Evolutionary conservation across 768 basidiomycete genomes (phyloP), one percentile per base, ranked within the genome.

Genomic region (Calocybe indica): DNA sequence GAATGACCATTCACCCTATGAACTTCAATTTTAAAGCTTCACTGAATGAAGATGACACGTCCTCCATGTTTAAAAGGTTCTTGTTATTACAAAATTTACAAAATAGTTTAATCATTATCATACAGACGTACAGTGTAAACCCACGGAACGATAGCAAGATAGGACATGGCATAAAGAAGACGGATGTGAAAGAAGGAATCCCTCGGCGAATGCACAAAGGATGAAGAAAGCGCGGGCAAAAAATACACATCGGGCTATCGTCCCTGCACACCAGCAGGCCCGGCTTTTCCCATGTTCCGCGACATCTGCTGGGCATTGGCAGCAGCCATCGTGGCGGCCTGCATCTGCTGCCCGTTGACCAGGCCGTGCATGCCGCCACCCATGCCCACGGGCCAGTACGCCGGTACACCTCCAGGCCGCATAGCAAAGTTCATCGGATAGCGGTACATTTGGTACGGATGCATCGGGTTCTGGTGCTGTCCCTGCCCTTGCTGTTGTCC

Each of bases 361-460:
- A 22, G 22, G 4, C 22, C 22, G 22, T 22, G 22, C 22, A 22
- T 22, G 22, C 22, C 22, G 2, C 22, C 22, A 22, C 22, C 22
- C 22, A 22, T 38, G 34, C 38, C 46, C 36, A 47, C 11, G 34
- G 47, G 13, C 41, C 46, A 37, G 43, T 45, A 29, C 42, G 48
- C 52, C 46, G 52, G 31, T 49, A 50, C 47, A 7, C 29, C 31
- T 35, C n/a, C 43, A 35, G 31, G 43, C 12, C 22, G 22, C 12
- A 37, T 54, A 56, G 13, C 12, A n/a, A 30, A 57, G 40, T 56
- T 51, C 11, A 42, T 32, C 31, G 49, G 29, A 29, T 49, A 52
- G 29, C 38, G 14, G 43, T 59, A 57, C 52, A 58, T 52, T 43
- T 57, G 58, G 38, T 54, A 48, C 40, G 45, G 52, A 15, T 56